phyloP scores from a whole-genome alignment of 768 basidiomycete species.

The Pholiota microspora region DNA sequence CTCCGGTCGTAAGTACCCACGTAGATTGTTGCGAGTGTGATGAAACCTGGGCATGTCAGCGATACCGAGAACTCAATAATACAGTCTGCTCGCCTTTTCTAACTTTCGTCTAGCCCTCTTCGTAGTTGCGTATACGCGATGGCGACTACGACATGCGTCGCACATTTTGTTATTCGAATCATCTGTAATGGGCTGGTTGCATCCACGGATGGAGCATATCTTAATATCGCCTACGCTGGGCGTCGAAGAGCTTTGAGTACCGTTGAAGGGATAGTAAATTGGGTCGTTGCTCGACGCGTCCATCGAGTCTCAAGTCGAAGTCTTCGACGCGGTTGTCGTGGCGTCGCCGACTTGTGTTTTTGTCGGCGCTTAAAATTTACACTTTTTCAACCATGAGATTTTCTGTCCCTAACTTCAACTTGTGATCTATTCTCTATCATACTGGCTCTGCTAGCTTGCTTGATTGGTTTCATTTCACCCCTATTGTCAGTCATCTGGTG shows the following conservation, averaged over 20 bases:
- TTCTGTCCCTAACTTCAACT: too few species aligned
- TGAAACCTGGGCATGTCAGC: background rate
- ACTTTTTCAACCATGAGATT: background rate
- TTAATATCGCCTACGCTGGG: background rate
- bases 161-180: constrained; percentile 45
- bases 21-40: background rate
- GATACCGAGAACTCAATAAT: background rate
- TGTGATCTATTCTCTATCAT: background rate
- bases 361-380: constrained; percentile 7
- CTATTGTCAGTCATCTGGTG: background rate
- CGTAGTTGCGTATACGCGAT: constrained; percentile 49
- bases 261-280: constrained; percentile 6
- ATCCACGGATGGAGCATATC: constrained; percentile 13
- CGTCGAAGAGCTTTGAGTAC: background rate
- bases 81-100: constrained; percentile 35
- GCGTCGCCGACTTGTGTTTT: background rate
- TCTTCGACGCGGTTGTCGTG: too few species aligned
- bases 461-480: background rate
- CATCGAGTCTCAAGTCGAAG: too few species aligned
- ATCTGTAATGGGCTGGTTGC: constrained; percentile 6
- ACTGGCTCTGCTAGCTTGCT: background rate
- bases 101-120: constrained; percentile 48
- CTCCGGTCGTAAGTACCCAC: background rate
- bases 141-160: constrained; percentile 46
- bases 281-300: constrained; percentile 12